phyloP scores from a whole-genome alignment of 345 rosid species.

The Ceriops zippeliana region DNA sequence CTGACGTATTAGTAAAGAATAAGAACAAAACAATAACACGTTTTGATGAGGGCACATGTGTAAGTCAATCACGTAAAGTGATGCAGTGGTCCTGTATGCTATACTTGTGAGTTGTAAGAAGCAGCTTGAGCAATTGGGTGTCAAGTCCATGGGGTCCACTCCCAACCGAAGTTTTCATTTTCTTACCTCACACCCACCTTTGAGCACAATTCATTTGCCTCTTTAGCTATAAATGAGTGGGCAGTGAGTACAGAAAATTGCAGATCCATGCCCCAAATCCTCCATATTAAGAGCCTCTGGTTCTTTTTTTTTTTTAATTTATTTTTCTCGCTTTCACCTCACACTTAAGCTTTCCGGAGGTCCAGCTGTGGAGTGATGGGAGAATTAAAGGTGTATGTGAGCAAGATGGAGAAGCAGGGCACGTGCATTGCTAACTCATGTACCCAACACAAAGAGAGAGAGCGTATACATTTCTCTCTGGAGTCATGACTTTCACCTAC shows the following conservation, averaged over 20 bases:
- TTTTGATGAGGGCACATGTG: background rate
- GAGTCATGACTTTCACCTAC: background rate
- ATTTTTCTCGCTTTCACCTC: background rate
- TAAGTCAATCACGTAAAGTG: background rate
- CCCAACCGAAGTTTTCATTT: conserved; percentile 29
- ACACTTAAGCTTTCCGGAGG: background rate
- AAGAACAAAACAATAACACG: no score
- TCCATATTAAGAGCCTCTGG: conserved; percentile 11
- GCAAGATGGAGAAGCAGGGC: conserved; percentile 99
- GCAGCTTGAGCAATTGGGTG: conserved; percentile 5
- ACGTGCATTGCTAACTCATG: conserved; percentile 97
- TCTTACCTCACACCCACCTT: conserved; percentile 4
- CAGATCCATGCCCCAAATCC: conserved; percentile 11
- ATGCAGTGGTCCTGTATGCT: conserved; percentile 24
- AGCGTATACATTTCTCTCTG: background rate
- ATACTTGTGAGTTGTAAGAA: conserved; percentile 15
- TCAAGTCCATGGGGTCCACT: conserved; percentile 24
- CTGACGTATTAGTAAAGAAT: no score
- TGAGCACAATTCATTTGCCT: conserved; percentile 14
- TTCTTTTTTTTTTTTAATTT: background rate
- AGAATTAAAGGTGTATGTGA: conserved; percentile 47
- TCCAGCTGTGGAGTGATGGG: background rate
- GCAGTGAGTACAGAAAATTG: conserved; percentile 26
- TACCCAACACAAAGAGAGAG: background rate
- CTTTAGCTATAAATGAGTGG: conserved; percentile 48